phyloP scores from a whole-genome alignment of 179 eudicot genomes.

The Corrigiola litoralis region DNA sequence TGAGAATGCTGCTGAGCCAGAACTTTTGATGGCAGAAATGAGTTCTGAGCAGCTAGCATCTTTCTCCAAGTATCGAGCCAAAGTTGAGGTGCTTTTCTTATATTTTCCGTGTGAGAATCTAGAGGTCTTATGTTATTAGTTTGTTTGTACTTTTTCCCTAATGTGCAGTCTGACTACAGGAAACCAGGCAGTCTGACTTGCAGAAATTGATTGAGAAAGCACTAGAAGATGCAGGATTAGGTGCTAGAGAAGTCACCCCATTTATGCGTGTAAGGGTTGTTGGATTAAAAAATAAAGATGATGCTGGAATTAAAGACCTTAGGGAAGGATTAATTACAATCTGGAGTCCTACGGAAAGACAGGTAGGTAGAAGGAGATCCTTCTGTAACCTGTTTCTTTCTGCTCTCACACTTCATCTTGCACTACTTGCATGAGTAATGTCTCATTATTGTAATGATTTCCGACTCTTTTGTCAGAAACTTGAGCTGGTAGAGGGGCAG shows the following conservation, averaged over 20 bases:
- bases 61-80: constrained; percentile 58
- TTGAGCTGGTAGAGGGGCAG: constrained; percentile 75
- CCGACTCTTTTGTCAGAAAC: constrained; percentile 34
- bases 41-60: constrained; percentile 67
- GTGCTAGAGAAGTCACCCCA: constrained; percentile 71
- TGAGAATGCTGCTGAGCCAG: constrained; percentile 88
- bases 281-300: constrained; percentile 45
- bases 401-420: constrained; percentile 8
- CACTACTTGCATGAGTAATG: neutral
- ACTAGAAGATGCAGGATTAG: constrained; percentile 65
- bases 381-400: neutral
- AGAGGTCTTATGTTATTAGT: too few relatives aligned
- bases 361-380: constrained; percentile 39
- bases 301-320: constrained; percentile 20
- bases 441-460: constrained; percentile 7
- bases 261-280: constrained; percentile 81
- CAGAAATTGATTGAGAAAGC: constrained; percentile 65
- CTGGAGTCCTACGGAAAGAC: constrained; percentile 87
- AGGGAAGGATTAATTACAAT: constrained; percentile 73
- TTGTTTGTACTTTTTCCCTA: neutral
- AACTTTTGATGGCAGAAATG: constrained; percentile 89
- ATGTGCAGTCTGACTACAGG: constrained; percentile 37
- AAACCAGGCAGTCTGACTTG: constrained; percentile 57
- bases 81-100: constrained; percentile 53
- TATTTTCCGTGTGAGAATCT: neutral